A percentile compares a stretch with the other conserved stretches of the same genome.
These are phyloP conservation scores for Asclepias syriaca DNA, from an alignment of 257 asterid genomes.

Conservation along the genomic window DNA sequence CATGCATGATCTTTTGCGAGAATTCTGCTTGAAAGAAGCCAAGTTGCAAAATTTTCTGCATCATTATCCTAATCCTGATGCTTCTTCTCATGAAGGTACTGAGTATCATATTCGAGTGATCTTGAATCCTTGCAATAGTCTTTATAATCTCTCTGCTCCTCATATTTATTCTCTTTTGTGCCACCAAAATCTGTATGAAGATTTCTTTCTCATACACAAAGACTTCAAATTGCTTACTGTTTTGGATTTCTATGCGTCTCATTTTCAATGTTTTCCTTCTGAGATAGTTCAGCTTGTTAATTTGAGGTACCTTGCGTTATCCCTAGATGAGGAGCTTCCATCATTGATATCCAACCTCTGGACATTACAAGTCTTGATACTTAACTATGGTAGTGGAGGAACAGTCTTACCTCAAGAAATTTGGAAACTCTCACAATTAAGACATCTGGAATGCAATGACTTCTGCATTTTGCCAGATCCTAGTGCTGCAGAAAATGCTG, in stretches of 20 bases:
- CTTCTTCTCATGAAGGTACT: not conserved
- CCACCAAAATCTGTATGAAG: not conserved
- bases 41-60: constrained; percentile 25
- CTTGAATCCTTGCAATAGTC: constrained; percentile 10
- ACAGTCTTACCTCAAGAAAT: constrained; percentile 21
- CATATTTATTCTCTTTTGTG: not conserved
- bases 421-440: constrained; percentile 20
- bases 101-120: constrained; percentile 11
- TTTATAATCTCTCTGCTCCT: constrained; percentile 11
- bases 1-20: constrained; percentile 32
- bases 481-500: constrained; percentile 3
- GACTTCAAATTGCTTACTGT: constrained; percentile 27
- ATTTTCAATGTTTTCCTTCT: constrained; percentile 9
- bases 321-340: constrained; percentile 10
- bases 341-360: constrained; percentile 6
- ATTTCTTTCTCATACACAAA: constrained; percentile 19
- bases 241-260: constrained; percentile 22
- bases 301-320: constrained; percentile 16
- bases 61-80: not conserved
- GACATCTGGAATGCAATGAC: constrained; percentile 24
- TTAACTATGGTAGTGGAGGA: not conserved
- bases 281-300: not conserved
- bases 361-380: constrained; percentile 23
- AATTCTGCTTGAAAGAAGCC: constrained; percentile 37
- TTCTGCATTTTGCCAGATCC: constrained; percentile 15